A percentile compares a stretch with the other conserved stretches of the same genome.
These are phyloP conservation scores for Phytophthora pluvialis DNA, from an alignment of 352 stramenopile genomes.

Conservation along the genomic window DNA sequence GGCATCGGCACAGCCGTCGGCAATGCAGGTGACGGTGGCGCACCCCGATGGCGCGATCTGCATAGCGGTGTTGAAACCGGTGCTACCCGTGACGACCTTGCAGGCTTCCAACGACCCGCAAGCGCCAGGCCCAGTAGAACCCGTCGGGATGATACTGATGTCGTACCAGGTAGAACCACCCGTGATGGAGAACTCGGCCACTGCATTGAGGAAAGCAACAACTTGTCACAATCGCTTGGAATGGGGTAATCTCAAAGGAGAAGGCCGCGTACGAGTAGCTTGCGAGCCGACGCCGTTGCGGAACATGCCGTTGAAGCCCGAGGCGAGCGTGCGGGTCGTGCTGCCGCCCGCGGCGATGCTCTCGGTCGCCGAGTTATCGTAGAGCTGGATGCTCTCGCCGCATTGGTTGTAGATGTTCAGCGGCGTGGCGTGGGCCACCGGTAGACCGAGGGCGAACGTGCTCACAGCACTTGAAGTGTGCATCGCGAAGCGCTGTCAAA, in stretches of 20 bases:
- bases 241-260: background rate
- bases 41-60: constrained; percentile 54
- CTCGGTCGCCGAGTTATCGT: constrained; percentile 60
- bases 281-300: constrained; percentile 51
- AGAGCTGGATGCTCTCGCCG: constrained; percentile 50
- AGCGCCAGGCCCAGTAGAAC: constrained; percentile 34
- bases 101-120: constrained; percentile 51
- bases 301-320: constrained; percentile 67
- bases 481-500: constrained; percentile 17
- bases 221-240: background rate
- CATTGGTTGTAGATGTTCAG: constrained; percentile 65
- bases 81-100: constrained; percentile 48
- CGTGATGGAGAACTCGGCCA: constrained; percentile 54
- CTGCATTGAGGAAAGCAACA: constrained; percentile 17
- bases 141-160: constrained; percentile 60
- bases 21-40: constrained; percentile 44
- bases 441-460: constrained; percentile 22
- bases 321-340: constrained; percentile 38
- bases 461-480: constrained; percentile 5
- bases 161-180: constrained; percentile 52
- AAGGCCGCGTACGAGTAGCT: constrained; percentile 39
- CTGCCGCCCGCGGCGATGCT: constrained; percentile 43
- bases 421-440: constrained; percentile 28
- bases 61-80: constrained; percentile 64
- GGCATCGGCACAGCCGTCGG: constrained; percentile 52